Percentiles rank a stretch among this genome's conserved stretches.
Conservation (phyloP, 257 asterid genomes). For the Mentha longifolia region DNA sequence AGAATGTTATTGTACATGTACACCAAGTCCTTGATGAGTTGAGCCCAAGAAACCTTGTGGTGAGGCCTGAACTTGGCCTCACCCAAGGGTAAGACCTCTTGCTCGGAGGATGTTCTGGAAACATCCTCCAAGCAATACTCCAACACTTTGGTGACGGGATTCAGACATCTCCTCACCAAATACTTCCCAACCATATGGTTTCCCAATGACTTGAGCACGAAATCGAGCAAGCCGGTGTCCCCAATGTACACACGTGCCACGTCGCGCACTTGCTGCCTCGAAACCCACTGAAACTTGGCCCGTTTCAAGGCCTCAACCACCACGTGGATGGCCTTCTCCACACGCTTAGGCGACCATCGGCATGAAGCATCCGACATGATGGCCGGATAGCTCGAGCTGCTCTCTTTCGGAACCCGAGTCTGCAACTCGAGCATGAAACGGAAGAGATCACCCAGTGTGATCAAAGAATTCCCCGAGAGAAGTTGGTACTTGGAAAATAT, state of each 20-base stretch:
- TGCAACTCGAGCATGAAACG: slow-evolving; percentile 78
- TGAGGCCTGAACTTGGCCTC: slow-evolving; percentile 48
- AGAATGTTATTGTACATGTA: slow-evolving; percentile 54
- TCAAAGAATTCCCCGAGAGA: slow-evolving; percentile 69
- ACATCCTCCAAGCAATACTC: slow-evolving; percentile 90
- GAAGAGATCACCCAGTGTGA: slow-evolving; percentile 62
- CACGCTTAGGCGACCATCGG: slow-evolving; percentile 95
- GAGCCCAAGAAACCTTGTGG: slow-evolving; percentile 58
- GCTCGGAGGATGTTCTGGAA: slow-evolving; percentile 56
- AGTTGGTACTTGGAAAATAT: slow-evolving; percentile 70
- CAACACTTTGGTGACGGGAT: slow-evolving; percentile 88
- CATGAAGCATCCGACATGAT: slow-evolving; percentile 80
- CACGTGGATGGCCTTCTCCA: slow-evolving; percentile 89
- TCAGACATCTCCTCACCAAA: slow-evolving; percentile 77
- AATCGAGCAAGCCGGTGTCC: slow-evolving; percentile 90
- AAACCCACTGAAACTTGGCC: slow-evolving; percentile 81
- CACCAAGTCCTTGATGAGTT: slow-evolving; percentile 72
- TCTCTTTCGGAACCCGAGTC: slow-evolving; percentile 61
- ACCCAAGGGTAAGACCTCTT: slow-evolving; percentile 38
- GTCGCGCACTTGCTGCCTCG: slow-evolving; percentile 88
- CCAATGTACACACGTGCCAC: slow-evolving; percentile 88
- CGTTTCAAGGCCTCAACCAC: slow-evolving; percentile 85
- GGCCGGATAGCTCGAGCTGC: slow-evolving; percentile 49
- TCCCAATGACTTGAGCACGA: slow-evolving; percentile 91
- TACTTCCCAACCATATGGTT: slow-evolving; percentile 92